Conservation (phyloP, 805 yeast genomes). For the Cyberlindnera samutprakarnensis region DNA sequence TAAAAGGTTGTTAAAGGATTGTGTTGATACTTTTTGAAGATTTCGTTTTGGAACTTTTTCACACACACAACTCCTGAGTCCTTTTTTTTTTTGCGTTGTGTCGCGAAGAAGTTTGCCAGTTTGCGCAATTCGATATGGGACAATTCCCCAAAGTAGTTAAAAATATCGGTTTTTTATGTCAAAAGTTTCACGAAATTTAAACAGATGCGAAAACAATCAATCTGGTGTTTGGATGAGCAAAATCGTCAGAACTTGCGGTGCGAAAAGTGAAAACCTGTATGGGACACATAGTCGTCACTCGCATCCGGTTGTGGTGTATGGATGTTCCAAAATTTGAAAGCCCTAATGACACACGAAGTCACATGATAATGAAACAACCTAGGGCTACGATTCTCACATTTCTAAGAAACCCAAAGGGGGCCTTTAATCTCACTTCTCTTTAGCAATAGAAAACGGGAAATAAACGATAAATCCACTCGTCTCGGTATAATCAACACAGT, state of each 20-base stretch:
- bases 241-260: no score
- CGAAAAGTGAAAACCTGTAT: no score
- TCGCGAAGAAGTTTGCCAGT: no score
- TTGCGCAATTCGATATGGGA: neutral
- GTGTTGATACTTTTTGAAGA: slow-evolving; percentile 1
- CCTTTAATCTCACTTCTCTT: no score
- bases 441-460: no score
- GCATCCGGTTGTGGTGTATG: neutral
- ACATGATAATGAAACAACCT: neutral
- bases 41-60: slow-evolving; percentile 5
- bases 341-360: neutral
- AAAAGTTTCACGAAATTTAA: neutral
- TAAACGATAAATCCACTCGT: no score
- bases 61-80: no score
- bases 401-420: no score
- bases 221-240: no score
- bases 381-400: neutral
- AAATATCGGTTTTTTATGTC: neutral
- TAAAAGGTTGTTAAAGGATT: neutral
- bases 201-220: neutral
- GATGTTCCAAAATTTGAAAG: neutral
- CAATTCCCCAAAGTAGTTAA: neutral
- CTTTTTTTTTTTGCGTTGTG: no score
- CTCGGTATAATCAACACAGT: no score
- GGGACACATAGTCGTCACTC: neutral